Evolutionary conservation across 2,329 filamentous ascomycete genomes (phyloP).

Genomic region (Trichoderma sp.): DNA sequence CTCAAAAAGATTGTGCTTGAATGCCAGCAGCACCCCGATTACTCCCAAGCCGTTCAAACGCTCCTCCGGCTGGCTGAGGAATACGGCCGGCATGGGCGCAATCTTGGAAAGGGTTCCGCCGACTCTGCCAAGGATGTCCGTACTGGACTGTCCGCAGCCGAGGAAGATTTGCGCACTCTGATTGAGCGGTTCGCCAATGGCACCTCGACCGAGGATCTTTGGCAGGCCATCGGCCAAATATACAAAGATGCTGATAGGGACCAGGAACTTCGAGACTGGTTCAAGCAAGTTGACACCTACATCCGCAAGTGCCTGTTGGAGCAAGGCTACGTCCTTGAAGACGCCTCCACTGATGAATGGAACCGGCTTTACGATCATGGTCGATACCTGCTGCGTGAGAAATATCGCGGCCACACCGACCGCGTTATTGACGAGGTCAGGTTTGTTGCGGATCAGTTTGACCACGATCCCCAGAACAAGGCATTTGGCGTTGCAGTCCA

Average conservation of each 20-base stretch:
- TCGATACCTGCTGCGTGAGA: slow-evolving; percentile 79
- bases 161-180: slow-evolving; percentile 74
- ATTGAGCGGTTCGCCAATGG: slow-evolving; percentile 95
- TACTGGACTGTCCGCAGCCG: slow-evolving; percentile 64
- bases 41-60: slow-evolving; percentile 86
- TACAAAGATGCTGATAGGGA: slow-evolving; percentile 86
- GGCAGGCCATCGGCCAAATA: slow-evolving; percentile 78
- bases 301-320: slow-evolving; percentile 81
- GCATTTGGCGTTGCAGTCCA: slow-evolving; percentile 71
- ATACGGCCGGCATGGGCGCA: slow-evolving; percentile 73
- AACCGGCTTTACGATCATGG: slow-evolving; percentile 81
- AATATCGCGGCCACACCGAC: slow-evolving; percentile 83
- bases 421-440: slow-evolving; percentile 85
- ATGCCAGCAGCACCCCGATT: slow-evolving; percentile 92
- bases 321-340: slow-evolving; percentile 86
- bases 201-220: slow-evolving; percentile 83
- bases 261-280: slow-evolving; percentile 84
- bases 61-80: slow-evolving; percentile 79
- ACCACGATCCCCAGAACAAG: slow-evolving; percentile 82
- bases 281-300: slow-evolving; percentile 73
- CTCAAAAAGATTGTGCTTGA: slow-evolving; percentile 97
- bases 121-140: slow-evolving; percentile 72
- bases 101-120: slow-evolving; percentile 60
- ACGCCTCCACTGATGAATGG: slow-evolving; percentile 77
- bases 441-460: slow-evolving; percentile 85